Base-by-base conservation (phyloP, 352 stramenopile species). In the Pythium oligandrum region DNA sequence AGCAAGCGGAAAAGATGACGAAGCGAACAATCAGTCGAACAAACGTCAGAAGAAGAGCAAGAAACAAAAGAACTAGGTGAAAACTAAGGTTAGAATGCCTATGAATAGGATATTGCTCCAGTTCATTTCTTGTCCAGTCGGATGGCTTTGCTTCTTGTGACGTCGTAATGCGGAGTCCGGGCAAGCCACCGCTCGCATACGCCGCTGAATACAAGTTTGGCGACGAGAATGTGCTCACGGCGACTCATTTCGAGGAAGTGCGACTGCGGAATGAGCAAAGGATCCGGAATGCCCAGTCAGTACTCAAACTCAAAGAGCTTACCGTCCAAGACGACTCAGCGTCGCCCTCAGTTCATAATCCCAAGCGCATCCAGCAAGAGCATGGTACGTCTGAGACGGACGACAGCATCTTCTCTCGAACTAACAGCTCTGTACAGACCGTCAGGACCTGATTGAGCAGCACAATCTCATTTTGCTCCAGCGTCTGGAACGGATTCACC, bases 191-290 rank as follows among this genome's bases (percentile, higher is more conserved):
- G 30, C 54, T 88, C 44, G 57, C 78, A 34, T 88, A 82, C 53
- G 55, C 75, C 10, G 73, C 75, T 8, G 78, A 88, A 48, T 88
- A 88, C 55, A 66, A 83, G 40, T 88, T 82, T 53, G 75, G 63
- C 3, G 73, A 84, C 4, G 71, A 80, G 36, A 88, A 86, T 39
- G 47, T 86, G 30, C 53, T 88, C 49, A 88, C 75, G 5, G 69
- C 73, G 33, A 73, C 62, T 11, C 65, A 68, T 52, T 55, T 71
- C 8, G 71, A 88, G 47, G 69, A 83, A 40, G 57, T 64, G 30
- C 68, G 73, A 0, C 50, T 78, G n/a, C 68, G 68, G 40, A 72
- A 82, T 51, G 61, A 78, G 45, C 64, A 63, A n/a, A 64, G 73
- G 11, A 48, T 88, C 2, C 66, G 70, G 38, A 61, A 83, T 4